phyloP scores from a whole-genome alignment of 2,329 filamentous ascomycete species.

The Xylariaceae sp. region DNA sequence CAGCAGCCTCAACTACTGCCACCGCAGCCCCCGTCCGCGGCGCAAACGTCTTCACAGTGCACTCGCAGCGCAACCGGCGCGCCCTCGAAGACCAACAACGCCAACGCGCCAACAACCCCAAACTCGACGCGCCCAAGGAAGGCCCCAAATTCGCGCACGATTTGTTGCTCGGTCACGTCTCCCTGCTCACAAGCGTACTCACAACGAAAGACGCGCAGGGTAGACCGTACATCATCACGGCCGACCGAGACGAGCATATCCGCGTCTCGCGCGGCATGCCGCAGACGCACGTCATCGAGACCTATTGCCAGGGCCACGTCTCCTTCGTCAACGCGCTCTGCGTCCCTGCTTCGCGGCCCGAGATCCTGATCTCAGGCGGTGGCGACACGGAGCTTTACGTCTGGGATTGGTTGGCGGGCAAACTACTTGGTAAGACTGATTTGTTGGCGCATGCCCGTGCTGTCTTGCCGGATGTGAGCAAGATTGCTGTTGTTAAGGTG shows the following conservation, averaged over 20 bases:
- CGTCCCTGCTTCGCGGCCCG: slow-evolving; percentile 49
- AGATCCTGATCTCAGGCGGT: slow-evolving; percentile 77
- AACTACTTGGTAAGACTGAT: slow-evolving; percentile 49
- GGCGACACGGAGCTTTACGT: slow-evolving; percentile 73
- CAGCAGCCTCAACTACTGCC: slow-evolving; percentile 16
- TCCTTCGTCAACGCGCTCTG: slow-evolving; percentile 78
- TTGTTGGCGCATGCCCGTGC: slow-evolving; percentile 42
- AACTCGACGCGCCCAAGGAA: slow-evolving; percentile 32
- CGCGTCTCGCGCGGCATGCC: slow-evolving; percentile 75
- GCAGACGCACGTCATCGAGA: slow-evolving; percentile 83
- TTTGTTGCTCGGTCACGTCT: slow-evolving; percentile 86
- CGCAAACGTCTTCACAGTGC: slow-evolving; percentile 56
- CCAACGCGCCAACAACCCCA: slow-evolving; percentile 20
- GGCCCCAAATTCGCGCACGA: slow-evolving; percentile 62
- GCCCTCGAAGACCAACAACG: slow-evolving; percentile 56
- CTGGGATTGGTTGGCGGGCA: slow-evolving; percentile 70
- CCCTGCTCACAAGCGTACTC: slow-evolving; percentile 76
- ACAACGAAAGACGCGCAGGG: slow-evolving; percentile 41
- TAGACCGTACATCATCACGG: slow-evolving; percentile 49
- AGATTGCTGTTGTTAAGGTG: slow-evolving; percentile 46
- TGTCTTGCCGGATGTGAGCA: slow-evolving; percentile 32
- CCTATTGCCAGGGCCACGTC: slow-evolving; percentile 81
- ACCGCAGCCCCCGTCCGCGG: slow-evolving; percentile 30
- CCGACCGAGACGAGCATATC: slow-evolving; percentile 66
- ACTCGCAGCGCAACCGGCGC: slow-evolving; percentile 57